Conservation (phyloP, 148 eudicot species). For the Arctostaphylos glauca region DNA sequence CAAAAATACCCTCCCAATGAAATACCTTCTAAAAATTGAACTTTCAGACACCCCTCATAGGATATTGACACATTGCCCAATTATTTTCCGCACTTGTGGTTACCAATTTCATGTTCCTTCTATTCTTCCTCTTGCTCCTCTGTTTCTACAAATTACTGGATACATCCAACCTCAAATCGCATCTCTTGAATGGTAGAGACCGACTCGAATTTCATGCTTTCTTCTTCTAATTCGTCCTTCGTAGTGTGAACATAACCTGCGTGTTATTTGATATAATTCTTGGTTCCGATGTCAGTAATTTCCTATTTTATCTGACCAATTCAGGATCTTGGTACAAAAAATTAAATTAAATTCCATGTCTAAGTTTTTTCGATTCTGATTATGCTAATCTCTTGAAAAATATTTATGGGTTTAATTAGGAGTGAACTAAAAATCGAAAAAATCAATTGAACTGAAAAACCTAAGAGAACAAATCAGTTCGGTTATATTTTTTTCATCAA, state of each 20-base stretch:
- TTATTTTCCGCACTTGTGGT: too few relatives aligned
- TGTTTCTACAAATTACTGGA: neutral
- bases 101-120: neutral
- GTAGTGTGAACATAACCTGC: constrained; percentile 8
- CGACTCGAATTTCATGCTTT: constrained; percentile 19
- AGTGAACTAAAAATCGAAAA: too few relatives aligned
- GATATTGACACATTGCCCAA: too few relatives aligned
- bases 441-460: too few relatives aligned
- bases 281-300: constrained; percentile 41
- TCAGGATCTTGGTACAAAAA: constrained; percentile 43
- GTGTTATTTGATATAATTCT: constrained; percentile 35
- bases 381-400: neutral
- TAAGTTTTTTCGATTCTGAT: neutral
- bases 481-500: too few relatives aligned
- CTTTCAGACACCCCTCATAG: too few relatives aligned
- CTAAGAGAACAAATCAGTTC: too few relatives aligned
- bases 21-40: too few relatives aligned
- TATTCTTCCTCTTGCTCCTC: neutral
- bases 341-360: neutral
- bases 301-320: constrained; percentile 48
- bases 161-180: neutral
- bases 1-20: too few relatives aligned
- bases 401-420: too few relatives aligned
- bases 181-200: constrained; percentile 37
- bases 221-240: constrained; percentile 17